These are phyloP conservation scores for Blastobotrys proliferans DNA, from an alignment of 1,139 yeast species.

Conservation along the genomic window DNA sequence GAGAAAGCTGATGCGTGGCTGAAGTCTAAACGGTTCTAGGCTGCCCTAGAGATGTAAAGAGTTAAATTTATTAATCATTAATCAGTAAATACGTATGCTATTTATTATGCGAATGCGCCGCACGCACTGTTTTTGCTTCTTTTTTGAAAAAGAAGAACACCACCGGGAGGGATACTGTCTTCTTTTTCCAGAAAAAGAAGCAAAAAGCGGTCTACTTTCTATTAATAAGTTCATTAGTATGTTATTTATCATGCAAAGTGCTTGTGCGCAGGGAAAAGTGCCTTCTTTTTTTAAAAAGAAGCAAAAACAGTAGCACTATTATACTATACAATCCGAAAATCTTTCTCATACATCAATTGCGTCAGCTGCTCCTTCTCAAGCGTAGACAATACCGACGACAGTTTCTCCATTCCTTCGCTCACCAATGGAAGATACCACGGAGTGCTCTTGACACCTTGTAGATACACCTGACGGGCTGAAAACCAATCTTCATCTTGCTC, in stretches of 20 bases:
- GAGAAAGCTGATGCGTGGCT: conserved; percentile 45
- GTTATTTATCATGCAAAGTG: too few species aligned
- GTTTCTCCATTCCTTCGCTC: neutral
- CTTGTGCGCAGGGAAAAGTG: too few species aligned
- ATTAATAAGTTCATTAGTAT: too few species aligned
- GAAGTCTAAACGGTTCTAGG: conserved; percentile 9
- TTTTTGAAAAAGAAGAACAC: too few species aligned
- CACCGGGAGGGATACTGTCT: too few species aligned
- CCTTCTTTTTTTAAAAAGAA: too few species aligned
- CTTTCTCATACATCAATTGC: neutral
- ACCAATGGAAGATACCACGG: neutral
- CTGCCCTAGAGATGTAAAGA: too few species aligned
- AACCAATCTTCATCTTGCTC: neutral
- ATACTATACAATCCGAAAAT: neutral
- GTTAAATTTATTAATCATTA: neutral
- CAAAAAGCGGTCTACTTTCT: too few species aligned
- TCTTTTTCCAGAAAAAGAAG: too few species aligned
- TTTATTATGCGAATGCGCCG: too few species aligned
- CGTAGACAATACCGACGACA: neutral
- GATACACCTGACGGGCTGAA: neutral
- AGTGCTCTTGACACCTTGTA: neutral
- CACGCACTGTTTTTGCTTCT: too few species aligned
- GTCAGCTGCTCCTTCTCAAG: neutral
- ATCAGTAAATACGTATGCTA: neutral
- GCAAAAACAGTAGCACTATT: too few species aligned